phyloP scores from a whole-genome alignment of 2,329 filamentous ascomycete genomes.

The Aurifilum marmelostoma region DNA sequence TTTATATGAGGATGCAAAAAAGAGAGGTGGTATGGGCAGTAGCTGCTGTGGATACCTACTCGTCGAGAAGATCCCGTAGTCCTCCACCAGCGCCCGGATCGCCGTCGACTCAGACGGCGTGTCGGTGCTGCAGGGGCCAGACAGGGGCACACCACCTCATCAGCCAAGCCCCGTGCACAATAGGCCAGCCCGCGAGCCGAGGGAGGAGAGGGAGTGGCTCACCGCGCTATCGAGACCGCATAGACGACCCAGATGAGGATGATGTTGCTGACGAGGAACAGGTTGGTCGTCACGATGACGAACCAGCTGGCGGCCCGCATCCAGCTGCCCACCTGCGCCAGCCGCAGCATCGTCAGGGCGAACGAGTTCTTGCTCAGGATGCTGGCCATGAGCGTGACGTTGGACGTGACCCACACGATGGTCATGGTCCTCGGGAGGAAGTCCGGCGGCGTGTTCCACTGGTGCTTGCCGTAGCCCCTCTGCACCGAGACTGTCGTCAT shows the following conservation, averaged over 20 bases:
- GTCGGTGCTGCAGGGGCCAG: no score
- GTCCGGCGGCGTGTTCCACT: neutral
- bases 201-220: no score
- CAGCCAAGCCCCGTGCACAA: no score
- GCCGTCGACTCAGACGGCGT: no score
- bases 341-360: neutral
- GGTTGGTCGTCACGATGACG: neutral
- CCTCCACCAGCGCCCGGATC: no score
- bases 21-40: no score
- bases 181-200: no score
- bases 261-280: neutral
- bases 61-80: neutral
- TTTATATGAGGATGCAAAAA: no score
- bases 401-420: neutral
- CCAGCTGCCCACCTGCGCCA: neutral
- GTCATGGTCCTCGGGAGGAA: neutral
- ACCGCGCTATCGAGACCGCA: neutral
- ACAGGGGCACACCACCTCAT: no score
- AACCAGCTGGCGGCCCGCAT: neutral
- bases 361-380: conserved; percentile 8
- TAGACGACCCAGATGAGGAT: neutral
- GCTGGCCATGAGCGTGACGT: neutral
- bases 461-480: neutral
- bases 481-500: neutral
- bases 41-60: neutral